Percentiles rank a stretch among this genome's conserved stretches.
Conservation (phyloP, 768 basidiomycete species). For the Nidularia pulvinata region DNA sequence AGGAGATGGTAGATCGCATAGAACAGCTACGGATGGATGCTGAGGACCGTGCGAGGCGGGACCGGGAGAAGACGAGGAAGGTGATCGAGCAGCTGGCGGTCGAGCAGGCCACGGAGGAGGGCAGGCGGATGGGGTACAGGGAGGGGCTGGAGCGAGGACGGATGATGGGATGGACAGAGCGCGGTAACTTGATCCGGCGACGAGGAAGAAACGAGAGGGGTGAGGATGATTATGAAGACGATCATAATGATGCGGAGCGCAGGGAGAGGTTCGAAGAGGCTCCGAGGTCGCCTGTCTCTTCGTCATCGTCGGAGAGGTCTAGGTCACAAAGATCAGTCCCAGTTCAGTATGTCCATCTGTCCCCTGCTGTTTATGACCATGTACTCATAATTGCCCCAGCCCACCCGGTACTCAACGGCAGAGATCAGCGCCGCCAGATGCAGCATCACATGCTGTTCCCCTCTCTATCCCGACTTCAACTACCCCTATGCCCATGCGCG, state of each 20-base stretch:
- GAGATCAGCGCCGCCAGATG: slow-evolving; percentile 10
- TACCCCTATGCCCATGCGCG: slow-evolving; percentile 14
- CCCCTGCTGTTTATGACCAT: not conserved
- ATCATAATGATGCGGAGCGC: not conserved
- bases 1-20: slow-evolving; percentile 46
- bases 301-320: not conserved
- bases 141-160: slow-evolving; percentile 38
- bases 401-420: not conserved
- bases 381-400: not conserved
- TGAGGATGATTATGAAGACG: slow-evolving; percentile 1
- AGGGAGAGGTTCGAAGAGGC: slow-evolving; percentile 2
- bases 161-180: slow-evolving; percentile 6
- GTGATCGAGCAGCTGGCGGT: slow-evolving; percentile 45
- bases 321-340: not conserved
- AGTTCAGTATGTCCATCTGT: not conserved
- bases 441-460: slow-evolving; percentile 5
- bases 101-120: slow-evolving; percentile 52
- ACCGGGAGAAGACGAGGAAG: slow-evolving; percentile 43
- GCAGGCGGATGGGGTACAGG: slow-evolving; percentile 47
- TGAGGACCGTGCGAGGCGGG: slow-evolving; percentile 41
- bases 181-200: slow-evolving; percentile 4
- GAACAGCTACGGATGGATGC: slow-evolving; percentile 48
- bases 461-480: slow-evolving; percentile 17
- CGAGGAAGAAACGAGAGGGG: not conserved
- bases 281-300: not conserved